Conservation (phyloP, 2,329 filamentous ascomycete species). For the Neonectria magnoliae region DNA sequence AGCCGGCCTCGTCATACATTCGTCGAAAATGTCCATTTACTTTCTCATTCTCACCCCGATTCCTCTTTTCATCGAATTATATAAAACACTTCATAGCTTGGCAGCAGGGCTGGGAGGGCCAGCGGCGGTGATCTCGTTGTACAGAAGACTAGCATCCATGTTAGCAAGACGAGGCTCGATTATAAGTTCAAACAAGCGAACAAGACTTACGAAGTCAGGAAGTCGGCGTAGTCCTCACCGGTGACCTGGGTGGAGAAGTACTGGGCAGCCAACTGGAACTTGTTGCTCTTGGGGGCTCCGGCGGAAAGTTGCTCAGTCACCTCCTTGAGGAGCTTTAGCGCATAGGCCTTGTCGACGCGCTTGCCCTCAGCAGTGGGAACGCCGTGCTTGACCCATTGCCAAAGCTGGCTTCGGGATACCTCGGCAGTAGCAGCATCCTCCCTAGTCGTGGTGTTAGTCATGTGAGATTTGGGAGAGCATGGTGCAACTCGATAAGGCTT, state of each 20-base stretch:
- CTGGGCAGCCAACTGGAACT: constrained; percentile 88
- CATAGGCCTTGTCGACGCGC: constrained; percentile 91
- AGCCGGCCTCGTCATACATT: constrained; percentile 12
- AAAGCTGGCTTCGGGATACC: constrained; percentile 92
- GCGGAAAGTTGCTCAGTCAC: constrained; percentile 78
- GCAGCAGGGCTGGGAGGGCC: constrained; percentile 69
- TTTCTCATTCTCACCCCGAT: constrained; percentile 19
- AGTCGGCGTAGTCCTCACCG: constrained; percentile 97
- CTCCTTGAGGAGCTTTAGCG: constrained; percentile 86
- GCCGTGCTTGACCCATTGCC: constrained; percentile 89
- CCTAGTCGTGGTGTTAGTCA: constrained; percentile 46
- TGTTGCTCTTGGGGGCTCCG: constrained; percentile 87
- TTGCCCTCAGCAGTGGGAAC: constrained; percentile 86
- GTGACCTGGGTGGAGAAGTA: constrained; percentile 95
- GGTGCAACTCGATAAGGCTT: neutral
- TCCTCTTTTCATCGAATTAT: constrained; percentile 12
- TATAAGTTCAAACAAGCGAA: neutral
- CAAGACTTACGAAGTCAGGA: constrained; percentile 79
- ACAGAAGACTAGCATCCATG: constrained; percentile 70
- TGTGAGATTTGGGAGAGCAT: neutral
- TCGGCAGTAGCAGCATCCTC: constrained; percentile 98
- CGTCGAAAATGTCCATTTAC: constrained; percentile 12
- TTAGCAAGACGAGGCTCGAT: constrained; percentile 21
- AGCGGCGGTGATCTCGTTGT: constrained; percentile 86
- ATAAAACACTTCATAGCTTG: constrained; percentile 63